Base-by-base conservation (phyloP, 192 early-diverging fungal genomes). In the Obelidium mucronatum region DNA sequence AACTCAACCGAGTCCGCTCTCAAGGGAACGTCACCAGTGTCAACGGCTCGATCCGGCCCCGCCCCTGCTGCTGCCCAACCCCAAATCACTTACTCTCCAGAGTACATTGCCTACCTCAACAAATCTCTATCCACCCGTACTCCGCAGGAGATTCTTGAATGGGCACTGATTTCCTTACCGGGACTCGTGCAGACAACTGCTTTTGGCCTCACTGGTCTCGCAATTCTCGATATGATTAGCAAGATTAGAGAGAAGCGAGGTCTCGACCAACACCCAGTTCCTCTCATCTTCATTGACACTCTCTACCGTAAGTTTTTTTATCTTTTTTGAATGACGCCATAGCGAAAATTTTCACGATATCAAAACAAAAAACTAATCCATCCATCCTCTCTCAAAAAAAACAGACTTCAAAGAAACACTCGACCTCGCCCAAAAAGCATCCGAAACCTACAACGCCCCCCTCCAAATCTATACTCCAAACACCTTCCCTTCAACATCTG, bases 271-370 rank as follows among this genome's bases (percentile, higher is more conserved):
- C 80, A 92, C 73, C 83, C 83, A n/a, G 86, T 94, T 0, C 92
- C 93, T 15, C 82, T 97, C 30, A 93, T 98, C 76, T 98, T 98
- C 69, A 82, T 98, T 67, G 97, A 98, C 82, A 98, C 97, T 2
- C 84, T 98, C 53, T 93, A 98, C 80, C 94, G 81, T 83, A 59
- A 66, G 76, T 80, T 31, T 37, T 40, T 22, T 33, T 44, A 0
- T 78, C 19, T 30, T 22, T 58, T 58, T 24, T 8, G 26, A 68
- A 72, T 39, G 17, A 33, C 34, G 11, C 31, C 19, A 72, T 58
- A 4, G n/a, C n/a, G n/a, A n/a, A n/a, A n/a, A n/a, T n/a, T n/a
- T n/a, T n/a, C n/a, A n/a, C n/a, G n/a, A n/a, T n/a, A n/a, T n/a
- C n/a, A n/a, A 17, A 52, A 51, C 73, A n/a, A 11, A 65, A 37